Percentiles rank a stretch among this genome's conserved stretches.
phyloP scores from a whole-genome alignment of 805 yeast species.

The Hanseniaspora hatyaiensis region DNA sequence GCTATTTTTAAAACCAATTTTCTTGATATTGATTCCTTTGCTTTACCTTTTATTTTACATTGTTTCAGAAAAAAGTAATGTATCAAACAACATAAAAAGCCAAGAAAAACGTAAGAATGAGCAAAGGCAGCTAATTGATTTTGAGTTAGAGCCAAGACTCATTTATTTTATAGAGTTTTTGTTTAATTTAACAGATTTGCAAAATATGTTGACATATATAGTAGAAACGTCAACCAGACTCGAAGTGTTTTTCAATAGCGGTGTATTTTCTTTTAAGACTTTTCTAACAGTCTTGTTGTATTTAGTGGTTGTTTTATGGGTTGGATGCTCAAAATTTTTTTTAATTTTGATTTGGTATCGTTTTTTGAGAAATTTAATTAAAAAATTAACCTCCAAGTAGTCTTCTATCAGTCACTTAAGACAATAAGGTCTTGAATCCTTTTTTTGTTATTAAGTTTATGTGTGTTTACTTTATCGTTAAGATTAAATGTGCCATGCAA shows the following conservation, averaged over 20 bases:
- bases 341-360: neutral
- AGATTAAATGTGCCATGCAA: neutral
- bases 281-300: neutral
- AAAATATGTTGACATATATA: constrained; percentile 47
- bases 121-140: constrained; percentile 17
- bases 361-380: neutral
- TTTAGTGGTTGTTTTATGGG: neutral
- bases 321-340: constrained; percentile 1
- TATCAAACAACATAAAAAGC: no score
- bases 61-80: no score
- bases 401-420: no score
- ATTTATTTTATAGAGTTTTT: constrained; percentile 33
- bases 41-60: no score
- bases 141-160: constrained; percentile 25
- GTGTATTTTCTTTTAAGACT: neutral
- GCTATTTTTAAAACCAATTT: constrained; percentile 59
- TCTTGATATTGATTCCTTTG: constrained; percentile 53
- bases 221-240: constrained; percentile 28
- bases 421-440: no score
- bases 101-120: constrained; percentile 17
- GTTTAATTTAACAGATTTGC: constrained; percentile 62
- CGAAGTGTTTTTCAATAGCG: neutral
- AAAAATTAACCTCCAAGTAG: neutral
- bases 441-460: no score
- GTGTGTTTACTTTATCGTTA: no score